Percentiles rank a stretch among this genome's conserved stretches.
Conservation (phyloP, 1,284 basidiomycete species). For the Leccinum angustisporum region DNA sequence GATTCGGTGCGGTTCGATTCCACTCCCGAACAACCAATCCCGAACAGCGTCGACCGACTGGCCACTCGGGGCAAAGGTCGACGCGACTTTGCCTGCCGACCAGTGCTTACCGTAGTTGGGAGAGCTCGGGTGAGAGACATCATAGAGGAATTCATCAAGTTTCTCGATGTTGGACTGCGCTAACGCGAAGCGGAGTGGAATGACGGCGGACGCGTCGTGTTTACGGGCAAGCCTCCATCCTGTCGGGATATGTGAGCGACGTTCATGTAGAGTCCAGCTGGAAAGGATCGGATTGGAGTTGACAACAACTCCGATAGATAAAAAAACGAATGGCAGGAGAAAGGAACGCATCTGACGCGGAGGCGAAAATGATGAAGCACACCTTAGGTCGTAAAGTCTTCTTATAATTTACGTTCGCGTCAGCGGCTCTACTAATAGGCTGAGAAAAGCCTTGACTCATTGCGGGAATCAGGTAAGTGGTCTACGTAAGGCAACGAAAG, state of each 20-base stretch:
- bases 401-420: neutral
- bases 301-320: constrained; percentile 20
- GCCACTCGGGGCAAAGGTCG: constrained; percentile 42
- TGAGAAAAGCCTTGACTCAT: no score
- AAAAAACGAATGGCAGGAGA: constrained; percentile 24
- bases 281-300: constrained; percentile 18
- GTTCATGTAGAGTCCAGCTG: constrained; percentile 32
- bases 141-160: constrained; percentile 40
- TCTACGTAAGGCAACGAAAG: neutral
- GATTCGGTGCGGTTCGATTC: constrained; percentile 37
- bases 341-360: constrained; percentile 21
- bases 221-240: constrained; percentile 37
- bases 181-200: constrained; percentile 47
- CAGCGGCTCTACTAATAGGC: no score
- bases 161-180: constrained; percentile 42
- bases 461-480: neutral
- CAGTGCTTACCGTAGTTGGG: constrained; percentile 50
- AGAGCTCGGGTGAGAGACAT: constrained; percentile 46
- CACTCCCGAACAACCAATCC: constrained; percentile 40
- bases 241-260: constrained; percentile 32
- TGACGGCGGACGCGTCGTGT: constrained; percentile 27
- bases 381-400: neutral
- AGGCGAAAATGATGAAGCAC: neutral
- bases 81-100: constrained; percentile 38
- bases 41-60: constrained; percentile 40